Evolutionary conservation across 2,329 filamentous ascomycete genomes (phyloP), one percentile per base, ranked within the genome.

Genomic region (Helicocarpus griseus): DNA sequence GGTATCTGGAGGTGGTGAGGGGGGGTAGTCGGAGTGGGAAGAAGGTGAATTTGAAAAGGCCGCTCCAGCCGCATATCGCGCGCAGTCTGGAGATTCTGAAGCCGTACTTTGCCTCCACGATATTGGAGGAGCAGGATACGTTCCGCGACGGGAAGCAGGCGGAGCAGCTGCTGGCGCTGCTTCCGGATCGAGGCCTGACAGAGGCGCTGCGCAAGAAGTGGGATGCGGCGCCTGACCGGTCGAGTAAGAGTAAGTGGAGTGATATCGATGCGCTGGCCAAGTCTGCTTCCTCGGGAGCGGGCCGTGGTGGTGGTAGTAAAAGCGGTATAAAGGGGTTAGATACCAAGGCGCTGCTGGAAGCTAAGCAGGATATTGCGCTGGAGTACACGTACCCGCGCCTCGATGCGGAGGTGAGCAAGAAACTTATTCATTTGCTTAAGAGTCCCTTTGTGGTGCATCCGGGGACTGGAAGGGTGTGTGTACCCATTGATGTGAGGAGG

Each of bases 361-460:
- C 89, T 21, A 97, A 96, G 71, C 89, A 96, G 67, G 93, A 97
- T 65, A 87, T 98, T 55, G 84, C 97, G 3, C 80, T 98, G 28
- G 93, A 98, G 71, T 97, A 98, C 72, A 96, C 93, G 5, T 98
- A 98, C 69, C 93, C 93, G 2, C 85, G 93, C 36, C 86, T 98
- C 50, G 93, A 98, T 75, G 90, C 93, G 55, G 89, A 95, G 69
- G 93, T 98, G 65, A 93, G 87, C 65, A 97, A 97, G 76, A 95
- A 96, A 67, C 81, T 95, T 52, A 97, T 96, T 73, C 93, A 98
- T 78, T 81, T 98, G 77, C 83, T 98, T 60, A 98, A 98, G 68
- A 90, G 85, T 56, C 93, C 93, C 0, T 98, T 98, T 64, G 91
- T 96, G 54, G 85, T 98, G 35, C 93, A 98, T 66, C 93, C 93